These are phyloP conservation scores for Anisogramma anomala DNA, from an alignment of 2,329 filamentous ascomycete species.

Conservation along the genomic window DNA sequence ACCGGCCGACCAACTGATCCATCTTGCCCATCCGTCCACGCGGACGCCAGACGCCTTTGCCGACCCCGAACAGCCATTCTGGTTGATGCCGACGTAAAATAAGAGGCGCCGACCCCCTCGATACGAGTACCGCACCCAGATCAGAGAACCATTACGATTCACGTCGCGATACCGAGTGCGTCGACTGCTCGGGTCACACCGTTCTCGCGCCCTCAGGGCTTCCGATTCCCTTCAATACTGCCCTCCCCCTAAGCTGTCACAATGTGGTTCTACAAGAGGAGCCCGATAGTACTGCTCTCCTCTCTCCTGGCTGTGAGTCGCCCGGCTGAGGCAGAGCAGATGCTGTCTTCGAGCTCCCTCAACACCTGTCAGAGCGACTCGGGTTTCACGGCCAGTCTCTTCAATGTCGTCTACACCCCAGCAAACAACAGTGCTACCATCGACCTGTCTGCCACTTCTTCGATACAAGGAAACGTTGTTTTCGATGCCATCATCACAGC, in stretches of 20 bases:
- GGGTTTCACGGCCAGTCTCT: slow-evolving; percentile 75
- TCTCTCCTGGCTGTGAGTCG: slow-evolving; percentile 32
- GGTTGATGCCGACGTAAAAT: slow-evolving; percentile 11
- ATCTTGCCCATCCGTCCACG: neutral
- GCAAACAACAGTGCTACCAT: slow-evolving; percentile 61
- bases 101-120: neutral
- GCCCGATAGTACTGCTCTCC: slow-evolving; percentile 35
- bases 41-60: neutral
- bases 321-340: slow-evolving; percentile 45
- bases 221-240: neutral
- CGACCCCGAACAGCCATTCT: slow-evolving; percentile 2
- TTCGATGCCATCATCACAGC: slow-evolving; percentile 68
- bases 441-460: slow-evolving; percentile 68
- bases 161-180: neutral
- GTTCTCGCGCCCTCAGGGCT: slow-evolving; percentile 5
- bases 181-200: slow-evolving; percentile 3
- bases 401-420: slow-evolving; percentile 73
- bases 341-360: slow-evolving; percentile 73
- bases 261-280: slow-evolving; percentile 37
- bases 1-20: slow-evolving; percentile 1
- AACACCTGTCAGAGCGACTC: slow-evolving; percentile 77
- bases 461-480: slow-evolving; percentile 69
- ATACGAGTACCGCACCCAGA: too few species aligned
- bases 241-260: slow-evolving; percentile 16
- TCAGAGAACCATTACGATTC: slow-evolving; percentile 6